Evolutionary conservation across 2,329 filamentous ascomycete species (phyloP), one percentile per base, ranked within the genome.

Genomic region (Microascus cirrosus): DNA sequence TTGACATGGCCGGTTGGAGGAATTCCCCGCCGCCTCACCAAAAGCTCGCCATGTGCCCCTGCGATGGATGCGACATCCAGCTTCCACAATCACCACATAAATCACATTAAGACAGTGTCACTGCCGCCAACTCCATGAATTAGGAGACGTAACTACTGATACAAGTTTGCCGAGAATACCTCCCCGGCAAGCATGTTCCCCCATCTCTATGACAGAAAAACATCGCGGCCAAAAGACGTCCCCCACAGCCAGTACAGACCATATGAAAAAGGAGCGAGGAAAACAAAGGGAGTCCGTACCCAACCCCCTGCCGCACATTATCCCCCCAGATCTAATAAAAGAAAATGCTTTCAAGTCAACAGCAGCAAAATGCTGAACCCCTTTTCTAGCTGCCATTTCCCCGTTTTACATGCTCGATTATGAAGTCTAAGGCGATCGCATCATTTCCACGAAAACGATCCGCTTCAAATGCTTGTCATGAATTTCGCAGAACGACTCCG

Each of bases 61-160:
- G n/a, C 39, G 15, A 8, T 7, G 12, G 2, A 2, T 6, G 36
- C 3, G 13, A 45, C 13, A 45, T 45, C 39, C 39, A 45, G 13
- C 15, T 45, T n/a, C n/a, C 36, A 45, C 39, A n/a, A 8, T 42
- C 36, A n/a, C 36, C 3, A 42, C 6, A 18, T 18, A 45, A 45
- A n/a, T 13, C 12, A 22, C 45, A 50, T 20, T 20, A 20, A n/a
- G 2, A 48, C 39, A 45, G n/a, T 15, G n/a, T 18, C 39, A 22
- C 20, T 45, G 56, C 56, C 34, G 56, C 56, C 56, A 58, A 58
- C 56, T 58, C 56, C 56, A 42, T 58, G 22, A 45, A 58, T 58
- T 58, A 58, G 35, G 56, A 58, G 50, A 58, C 56, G 34, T 13
- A 50, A 58, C 56, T 58, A 58, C 25, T 58, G 51, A 53, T 58